Conservation (phyloP, 768 basidiomycete species). For the Amanita inopinata region DNA sequence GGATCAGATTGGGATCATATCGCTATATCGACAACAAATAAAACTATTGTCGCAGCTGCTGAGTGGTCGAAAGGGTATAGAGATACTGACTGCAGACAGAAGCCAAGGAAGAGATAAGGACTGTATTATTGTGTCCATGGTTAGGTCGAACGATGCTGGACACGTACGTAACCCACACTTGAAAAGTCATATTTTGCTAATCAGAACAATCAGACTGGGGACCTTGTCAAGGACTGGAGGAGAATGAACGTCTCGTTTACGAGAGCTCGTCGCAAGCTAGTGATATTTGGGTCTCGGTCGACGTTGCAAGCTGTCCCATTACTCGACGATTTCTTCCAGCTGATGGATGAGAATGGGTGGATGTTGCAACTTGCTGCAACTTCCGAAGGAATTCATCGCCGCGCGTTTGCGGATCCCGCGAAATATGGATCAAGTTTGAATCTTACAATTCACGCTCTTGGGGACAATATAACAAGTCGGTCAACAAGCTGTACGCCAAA, state of each 20-base stretch:
- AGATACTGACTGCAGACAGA: slow-evolving; percentile 86
- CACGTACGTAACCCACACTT: slow-evolving; percentile 37
- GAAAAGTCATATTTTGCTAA: background rate
- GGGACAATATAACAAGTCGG: slow-evolving; percentile 10
- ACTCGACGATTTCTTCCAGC: slow-evolving; percentile 49
- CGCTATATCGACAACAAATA: slow-evolving; percentile 91
- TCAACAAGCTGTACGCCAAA: background rate
- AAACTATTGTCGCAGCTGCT: slow-evolving; percentile 73
- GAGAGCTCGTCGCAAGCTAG: slow-evolving; percentile 79
- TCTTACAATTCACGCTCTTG: too few species aligned
- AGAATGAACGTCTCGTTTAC: slow-evolving; percentile 96
- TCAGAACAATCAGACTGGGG: slow-evolving; percentile 58
- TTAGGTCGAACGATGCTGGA: slow-evolving; percentile 73
- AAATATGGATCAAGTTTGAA: too few species aligned
- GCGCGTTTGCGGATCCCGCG: slow-evolving; percentile 13
- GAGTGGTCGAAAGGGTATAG: slow-evolving; percentile 45
- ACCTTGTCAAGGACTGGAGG: slow-evolving; percentile 92
- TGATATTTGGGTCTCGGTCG: slow-evolving; percentile 81
- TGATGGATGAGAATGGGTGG: slow-evolving; percentile 38
- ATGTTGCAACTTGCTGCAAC: slow-evolving; percentile 45
- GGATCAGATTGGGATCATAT: slow-evolving; percentile 78
- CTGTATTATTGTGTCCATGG: slow-evolving; percentile 88
- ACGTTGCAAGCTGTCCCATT: slow-evolving; percentile 60
- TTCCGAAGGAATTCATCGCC: slow-evolving; percentile 44
- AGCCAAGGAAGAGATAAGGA: slow-evolving; percentile 96